These are phyloP conservation scores for Septoria linicola DNA, from an alignment of 2,329 filamentous ascomycete species.

Conservation along the genomic window DNA sequence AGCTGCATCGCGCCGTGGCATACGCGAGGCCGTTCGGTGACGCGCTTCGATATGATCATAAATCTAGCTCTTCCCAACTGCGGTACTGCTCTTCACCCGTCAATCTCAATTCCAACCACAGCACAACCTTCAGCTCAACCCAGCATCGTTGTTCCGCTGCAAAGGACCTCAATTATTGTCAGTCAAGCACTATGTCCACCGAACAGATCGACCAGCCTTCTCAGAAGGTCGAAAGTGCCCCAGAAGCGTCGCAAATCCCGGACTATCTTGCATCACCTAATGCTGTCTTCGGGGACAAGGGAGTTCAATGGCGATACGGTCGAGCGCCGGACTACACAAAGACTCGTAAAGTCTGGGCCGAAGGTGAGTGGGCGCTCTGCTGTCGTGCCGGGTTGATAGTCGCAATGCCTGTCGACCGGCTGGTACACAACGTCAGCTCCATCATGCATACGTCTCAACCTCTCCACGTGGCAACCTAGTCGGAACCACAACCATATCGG, in stretches of 20 bases:
- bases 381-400: background rate
- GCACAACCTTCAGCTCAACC: too few relatives aligned
- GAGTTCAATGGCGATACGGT: conserved; percentile 61
- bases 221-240: conserved; percentile 21
- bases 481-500: conserved; percentile 6
- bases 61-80: conserved; percentile 12
- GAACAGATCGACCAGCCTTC: conserved; percentile 25
- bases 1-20: conserved; percentile 13
- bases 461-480: conserved; percentile 13
- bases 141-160: too few relatives aligned
- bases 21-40: conserved; percentile 17
- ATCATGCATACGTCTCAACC: conserved; percentile 4
- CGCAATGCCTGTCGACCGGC: conserved; percentile 5
- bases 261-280: conserved; percentile 61
- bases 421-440: conserved; percentile 1
- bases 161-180: too few relatives aligned
- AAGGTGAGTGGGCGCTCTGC: conserved; percentile 49
- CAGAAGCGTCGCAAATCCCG: conserved; percentile 46
- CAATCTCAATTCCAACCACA: background rate
- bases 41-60: conserved; percentile 15
- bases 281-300: conserved; percentile 55
- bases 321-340: conserved; percentile 63
- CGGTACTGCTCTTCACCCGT: too few relatives aligned
- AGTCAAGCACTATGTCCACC: conserved; percentile 31
- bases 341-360: conserved; percentile 58